Conservation (phyloP, 2,329 filamentous ascomycete species). For the Aspergillus floridensis region DNA sequence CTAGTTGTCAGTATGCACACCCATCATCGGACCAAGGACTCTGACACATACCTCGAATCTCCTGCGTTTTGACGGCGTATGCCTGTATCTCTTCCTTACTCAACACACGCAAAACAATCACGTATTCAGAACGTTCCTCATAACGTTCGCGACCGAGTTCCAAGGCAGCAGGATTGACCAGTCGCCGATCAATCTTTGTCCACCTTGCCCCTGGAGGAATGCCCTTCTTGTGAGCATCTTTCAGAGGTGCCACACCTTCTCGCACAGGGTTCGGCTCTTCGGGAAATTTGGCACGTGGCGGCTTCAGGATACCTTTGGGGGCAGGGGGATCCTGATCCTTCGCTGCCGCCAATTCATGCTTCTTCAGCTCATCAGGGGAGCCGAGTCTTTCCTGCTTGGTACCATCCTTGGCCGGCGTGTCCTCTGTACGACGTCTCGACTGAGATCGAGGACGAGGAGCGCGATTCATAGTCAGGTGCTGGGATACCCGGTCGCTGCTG, state of each 20-base stretch:
- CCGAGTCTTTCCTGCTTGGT: conserved; percentile 19
- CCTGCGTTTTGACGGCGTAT: conserved; percentile 76
- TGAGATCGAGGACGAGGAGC: conserved; percentile 24
- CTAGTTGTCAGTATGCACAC: conserved; percentile 14
- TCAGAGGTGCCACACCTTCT: conserved; percentile 90
- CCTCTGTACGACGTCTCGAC: conserved; percentile 22
- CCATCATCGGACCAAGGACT: background rate
- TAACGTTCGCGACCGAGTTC: conserved; percentile 85
- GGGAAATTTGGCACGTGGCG: conserved; percentile 77
- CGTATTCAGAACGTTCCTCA: conserved; percentile 87
- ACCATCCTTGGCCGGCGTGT: conserved; percentile 15
- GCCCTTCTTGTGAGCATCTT: conserved; percentile 72
- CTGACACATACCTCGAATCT: conserved; percentile 67
- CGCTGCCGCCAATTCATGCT: conserved; percentile 23
- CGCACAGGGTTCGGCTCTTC: conserved; percentile 79
- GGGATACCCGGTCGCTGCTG: conserved; percentile 18
- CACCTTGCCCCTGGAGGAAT: conserved; percentile 78
- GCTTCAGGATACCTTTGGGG: conserved; percentile 81
- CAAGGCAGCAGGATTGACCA: conserved; percentile 86
- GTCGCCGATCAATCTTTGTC: conserved; percentile 86
- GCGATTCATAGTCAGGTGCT: conserved; percentile 21
- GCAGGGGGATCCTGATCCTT: conserved; percentile 60
- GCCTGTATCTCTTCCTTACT: conserved; percentile 86
- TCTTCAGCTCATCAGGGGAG: conserved; percentile 25
- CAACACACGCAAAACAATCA: conserved; percentile 86